Percentiles rank a stretch among this genome's conserved stretches.
Conservation (phyloP, 371 early-diverging fungal genomes). For the Quaeritorhiza haematococci region DNA sequence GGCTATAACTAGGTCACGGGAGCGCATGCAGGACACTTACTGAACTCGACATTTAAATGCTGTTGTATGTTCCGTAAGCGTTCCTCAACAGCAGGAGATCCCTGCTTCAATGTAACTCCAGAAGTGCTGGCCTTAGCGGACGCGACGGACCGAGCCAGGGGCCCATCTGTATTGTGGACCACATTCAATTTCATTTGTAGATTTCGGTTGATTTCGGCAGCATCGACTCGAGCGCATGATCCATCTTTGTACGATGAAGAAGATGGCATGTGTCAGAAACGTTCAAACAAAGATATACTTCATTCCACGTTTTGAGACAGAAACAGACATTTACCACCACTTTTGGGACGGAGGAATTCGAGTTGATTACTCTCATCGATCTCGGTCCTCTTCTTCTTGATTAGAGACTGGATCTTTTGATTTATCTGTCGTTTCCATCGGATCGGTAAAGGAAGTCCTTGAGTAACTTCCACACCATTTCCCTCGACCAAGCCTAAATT, state of each 20-base stretch:
- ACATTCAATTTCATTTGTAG: conserved; percentile 79
- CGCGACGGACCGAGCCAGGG: conserved; percentile 60
- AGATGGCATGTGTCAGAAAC: conserved; percentile 13
- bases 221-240: conserved; percentile 64
- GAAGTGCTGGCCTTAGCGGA: too few species aligned
- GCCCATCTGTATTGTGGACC: conserved; percentile 71
- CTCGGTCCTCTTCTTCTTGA: conserved; percentile 55
- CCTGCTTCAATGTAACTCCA: too few species aligned
- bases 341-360: conserved; percentile 55
- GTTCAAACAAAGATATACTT: not conserved
- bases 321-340: conserved; percentile 8
- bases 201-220: conserved; percentile 67
- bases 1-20: conserved; percentile 19
- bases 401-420: conserved; percentile 51
- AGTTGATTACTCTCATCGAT: conserved; percentile 67
- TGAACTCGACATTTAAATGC: conserved; percentile 62
- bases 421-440: conserved; percentile 18
- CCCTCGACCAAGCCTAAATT: not conserved
- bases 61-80: conserved; percentile 56
- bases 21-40: conserved; percentile 24
- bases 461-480: not conserved
- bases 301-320: not conserved
- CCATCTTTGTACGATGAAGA: conserved; percentile 14
- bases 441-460: not conserved
- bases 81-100: conserved; percentile 44